Evolutionary conservation across 441 rosid genomes (phyloP), one percentile per base, ranked within the genome.

Genomic region (Daphne laureola): DNA sequence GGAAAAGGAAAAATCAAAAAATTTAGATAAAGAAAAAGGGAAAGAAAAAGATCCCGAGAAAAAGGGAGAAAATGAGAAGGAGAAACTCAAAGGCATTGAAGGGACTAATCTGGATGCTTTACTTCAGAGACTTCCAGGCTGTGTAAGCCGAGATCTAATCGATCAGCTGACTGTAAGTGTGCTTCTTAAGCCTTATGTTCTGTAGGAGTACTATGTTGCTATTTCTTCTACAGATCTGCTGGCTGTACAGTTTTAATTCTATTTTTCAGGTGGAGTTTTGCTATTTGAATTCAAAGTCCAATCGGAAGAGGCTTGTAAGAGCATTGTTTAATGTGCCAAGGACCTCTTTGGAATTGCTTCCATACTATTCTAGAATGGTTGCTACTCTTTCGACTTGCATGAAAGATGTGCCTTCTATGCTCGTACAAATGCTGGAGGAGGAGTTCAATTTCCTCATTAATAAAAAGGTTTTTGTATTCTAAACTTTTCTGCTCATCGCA

Each of bases 371-470:
- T 5, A 89, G 97, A 58, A 80, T 93, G 99, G 91, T 87, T 67
- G 93, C 96, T 40, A 90, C 97, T 45, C 70, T 93, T 52, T 82
- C 96, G 67, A 85, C 94, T 38, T 93, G 96, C 69, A 86, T 90
- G 95, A 93, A 87, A 79, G 99, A 90, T 73, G 80, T 90, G 58
- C 80, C 97, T 45, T 66, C 87, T 54, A 84, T 85, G 80, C 89
- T 95, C 59, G 69, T 91, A 61, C 99, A 88, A 75, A 76, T 86
- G 95, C 66, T 95, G 78, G 99, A 95, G 79, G 99, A 95, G 67
- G 98, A 95, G 74, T 95, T 95, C 75, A 91, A 91, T 71, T 86
- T 79, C 76, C 78, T 95, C 61, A 86, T 91, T 51, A 90, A 86
- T 72, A 95, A 91, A 77, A 95, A 95, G 97, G 99, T 86, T 17